Conservation (phyloP, 2,329 filamentous ascomycete genomes). For the Talaromyces piceae region DNA sequence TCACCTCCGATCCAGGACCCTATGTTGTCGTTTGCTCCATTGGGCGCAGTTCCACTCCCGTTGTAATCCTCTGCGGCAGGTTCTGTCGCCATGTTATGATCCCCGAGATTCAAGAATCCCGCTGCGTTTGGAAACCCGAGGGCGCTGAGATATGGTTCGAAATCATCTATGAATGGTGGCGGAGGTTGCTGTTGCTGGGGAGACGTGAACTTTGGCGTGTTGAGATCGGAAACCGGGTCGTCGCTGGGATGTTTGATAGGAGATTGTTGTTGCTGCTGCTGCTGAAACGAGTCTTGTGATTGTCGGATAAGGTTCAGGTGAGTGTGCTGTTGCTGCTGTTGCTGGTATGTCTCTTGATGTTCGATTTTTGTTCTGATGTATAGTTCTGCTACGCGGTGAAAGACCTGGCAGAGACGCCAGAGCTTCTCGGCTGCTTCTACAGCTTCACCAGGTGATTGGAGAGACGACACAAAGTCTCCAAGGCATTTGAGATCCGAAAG, state of each 20-base stretch:
- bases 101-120: constrained; percentile 9
- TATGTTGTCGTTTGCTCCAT: neutral
- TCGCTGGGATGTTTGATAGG: neutral
- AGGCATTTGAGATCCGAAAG: constrained; percentile 45
- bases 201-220: neutral
- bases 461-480: constrained; percentile 45
- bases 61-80: neutral
- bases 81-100: constrained; percentile 2
- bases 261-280: neutral
- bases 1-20: constrained; percentile 2
- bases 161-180: constrained; percentile 9
- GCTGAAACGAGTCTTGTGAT: neutral
- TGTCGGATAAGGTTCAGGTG: neutral
- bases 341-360: neutral
- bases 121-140: constrained; percentile 13
- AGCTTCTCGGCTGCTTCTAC: constrained; percentile 51
- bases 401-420: constrained; percentile 46
- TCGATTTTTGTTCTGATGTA: constrained; percentile 13
- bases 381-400: constrained; percentile 13
- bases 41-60: neutral
- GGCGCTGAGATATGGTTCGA: constrained; percentile 13
- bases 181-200: neutral
- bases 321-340: constrained; percentile 5
- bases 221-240: neutral
- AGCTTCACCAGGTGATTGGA: constrained; percentile 41